Base-by-base conservation (phyloP, 805 yeast species). In the Schwanniomyces yamadae region DNA sequence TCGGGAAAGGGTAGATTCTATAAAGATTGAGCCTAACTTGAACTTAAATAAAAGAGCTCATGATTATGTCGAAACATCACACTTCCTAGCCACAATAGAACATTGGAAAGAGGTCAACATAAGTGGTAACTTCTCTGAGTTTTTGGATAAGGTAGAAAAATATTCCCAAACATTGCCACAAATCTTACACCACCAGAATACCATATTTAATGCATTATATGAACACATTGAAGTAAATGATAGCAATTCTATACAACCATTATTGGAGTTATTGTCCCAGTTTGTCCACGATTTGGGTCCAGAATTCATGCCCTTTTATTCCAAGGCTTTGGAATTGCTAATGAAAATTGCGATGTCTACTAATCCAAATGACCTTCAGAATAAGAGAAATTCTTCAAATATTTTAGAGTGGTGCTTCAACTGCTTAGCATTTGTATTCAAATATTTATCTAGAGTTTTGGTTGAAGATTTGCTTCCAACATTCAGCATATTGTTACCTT, bases 271-370 rank as follows among this genome's bases (percentile, higher is more conserved):
- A 36, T 57, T 89, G 16, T 77, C 95, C 0, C 95, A 89, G 52
- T 83, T 93, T 49, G 81, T 89, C 26, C 96, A 87, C 49, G 99
- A 91, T 64, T 64, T 91, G 43, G 97, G 96, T 7, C 82, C 91
- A 2, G 98, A 91, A 48, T 93, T 90, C 52, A 73, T 88, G 67
- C 77, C 75, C 6, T 88, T 66, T 51, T 89, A 87, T 52, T 63
- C 63, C 2, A 55, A 61, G 17, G 61, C 88, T 1, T 60, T 91
- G 31, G 45, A 51, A 0, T 47, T 74, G 16, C 68, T 90, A 27
- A 73, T 73, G 4, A 55, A 63, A 0, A 53, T 86, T 39, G 69
- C 78, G 0, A 33, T 56, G 36, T 47, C 50, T 7, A 54, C 58
- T 13, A 59, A 57, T 40, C 67, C 69, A 1, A 66, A 66, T 41